Evolutionary conservation across 2,329 filamentous ascomycete genomes (phyloP).

Genomic region (Bipolaris bicolor): DNA sequence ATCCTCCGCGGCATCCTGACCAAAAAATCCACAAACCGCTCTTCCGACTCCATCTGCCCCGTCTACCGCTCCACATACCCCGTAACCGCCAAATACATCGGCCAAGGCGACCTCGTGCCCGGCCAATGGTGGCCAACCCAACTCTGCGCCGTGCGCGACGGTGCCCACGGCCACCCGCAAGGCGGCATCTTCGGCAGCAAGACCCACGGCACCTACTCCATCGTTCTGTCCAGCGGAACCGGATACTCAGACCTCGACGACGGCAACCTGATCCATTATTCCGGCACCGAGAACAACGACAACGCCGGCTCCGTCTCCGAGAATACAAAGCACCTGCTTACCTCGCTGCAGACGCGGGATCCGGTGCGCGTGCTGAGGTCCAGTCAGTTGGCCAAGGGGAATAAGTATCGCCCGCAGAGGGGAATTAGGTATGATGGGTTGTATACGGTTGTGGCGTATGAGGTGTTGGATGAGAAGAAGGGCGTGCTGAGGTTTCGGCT

Average conservation of each 20-base stretch:
- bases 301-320: conserved; percentile 33
- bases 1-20: conserved; percentile 54
- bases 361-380: conserved; percentile 61
- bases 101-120: conserved; percentile 51
- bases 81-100: conserved; percentile 43
- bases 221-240: conserved; percentile 58
- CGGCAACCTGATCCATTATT: conserved; percentile 59
- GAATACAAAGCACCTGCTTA: conserved; percentile 54
- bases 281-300: conserved; percentile 55
- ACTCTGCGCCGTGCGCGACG: conserved; percentile 58
- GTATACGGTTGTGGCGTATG: conserved; percentile 54
- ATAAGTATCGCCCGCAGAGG: conserved; percentile 52
- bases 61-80: conserved; percentile 25
- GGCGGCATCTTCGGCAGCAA: conserved; percentile 57
- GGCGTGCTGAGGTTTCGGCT: conserved; percentile 58
- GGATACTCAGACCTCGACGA: conserved; percentile 59
- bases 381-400: conserved; percentile 43
- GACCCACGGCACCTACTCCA: conserved; percentile 58
- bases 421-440: conserved; percentile 66
- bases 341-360: conserved; percentile 41
- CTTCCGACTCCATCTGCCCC: conserved; percentile 33
- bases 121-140: conserved; percentile 64
- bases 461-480: conserved; percentile 50
- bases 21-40: conserved; percentile 26
- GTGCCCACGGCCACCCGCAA: conserved; percentile 59